These are phyloP conservation scores for Fusarium duplospermum DNA, from an alignment of 2,329 filamentous ascomycete species.

Conservation along the genomic window DNA sequence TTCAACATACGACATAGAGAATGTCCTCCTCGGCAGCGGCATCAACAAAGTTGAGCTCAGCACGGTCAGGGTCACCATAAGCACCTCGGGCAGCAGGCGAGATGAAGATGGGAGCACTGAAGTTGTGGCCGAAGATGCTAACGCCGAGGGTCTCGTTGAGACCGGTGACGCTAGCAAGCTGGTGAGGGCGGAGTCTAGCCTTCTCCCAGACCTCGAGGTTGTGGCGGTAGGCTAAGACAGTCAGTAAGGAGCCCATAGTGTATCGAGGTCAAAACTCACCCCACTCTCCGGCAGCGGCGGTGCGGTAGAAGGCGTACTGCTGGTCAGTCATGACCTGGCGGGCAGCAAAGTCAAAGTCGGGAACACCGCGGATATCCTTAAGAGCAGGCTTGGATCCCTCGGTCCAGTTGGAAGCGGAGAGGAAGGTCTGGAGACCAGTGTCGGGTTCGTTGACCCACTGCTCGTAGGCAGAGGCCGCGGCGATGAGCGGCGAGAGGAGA, in stretches of 20 bases:
- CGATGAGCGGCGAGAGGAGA: constrained; percentile 34
- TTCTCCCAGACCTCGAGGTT: constrained; percentile 62
- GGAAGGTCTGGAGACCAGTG: constrained; percentile 48
- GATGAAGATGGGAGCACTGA: constrained; percentile 62
- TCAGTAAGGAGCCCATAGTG: neutral
- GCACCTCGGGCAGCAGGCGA: constrained; percentile 58
- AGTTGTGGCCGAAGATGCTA: constrained; percentile 59
- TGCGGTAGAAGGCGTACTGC: constrained; percentile 62
- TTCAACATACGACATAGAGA: constrained; percentile 54
- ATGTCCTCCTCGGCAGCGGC: constrained; percentile 58
- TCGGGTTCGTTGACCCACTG: constrained; percentile 51
- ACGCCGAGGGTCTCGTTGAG: constrained; percentile 53
- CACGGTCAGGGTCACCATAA: constrained; percentile 55
- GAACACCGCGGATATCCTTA: constrained; percentile 56
- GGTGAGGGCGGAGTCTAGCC: constrained; percentile 55
- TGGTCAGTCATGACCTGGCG: constrained; percentile 55
- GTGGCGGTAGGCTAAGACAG: constrained; percentile 55
- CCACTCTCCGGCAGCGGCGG: constrained; percentile 62
- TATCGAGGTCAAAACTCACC: constrained; percentile 15
- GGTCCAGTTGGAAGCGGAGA: constrained; percentile 45
- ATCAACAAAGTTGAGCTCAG: constrained; percentile 60
- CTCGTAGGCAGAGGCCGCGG: constrained; percentile 44
- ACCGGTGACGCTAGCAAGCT: constrained; percentile 47
- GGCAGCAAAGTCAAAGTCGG: constrained; percentile 63
- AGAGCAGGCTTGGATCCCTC: constrained; percentile 52